Evolutionary conservation across 2,329 filamentous ascomycete genomes (phyloP).

Genomic region (Beauveria pseudobassiana): DNA sequence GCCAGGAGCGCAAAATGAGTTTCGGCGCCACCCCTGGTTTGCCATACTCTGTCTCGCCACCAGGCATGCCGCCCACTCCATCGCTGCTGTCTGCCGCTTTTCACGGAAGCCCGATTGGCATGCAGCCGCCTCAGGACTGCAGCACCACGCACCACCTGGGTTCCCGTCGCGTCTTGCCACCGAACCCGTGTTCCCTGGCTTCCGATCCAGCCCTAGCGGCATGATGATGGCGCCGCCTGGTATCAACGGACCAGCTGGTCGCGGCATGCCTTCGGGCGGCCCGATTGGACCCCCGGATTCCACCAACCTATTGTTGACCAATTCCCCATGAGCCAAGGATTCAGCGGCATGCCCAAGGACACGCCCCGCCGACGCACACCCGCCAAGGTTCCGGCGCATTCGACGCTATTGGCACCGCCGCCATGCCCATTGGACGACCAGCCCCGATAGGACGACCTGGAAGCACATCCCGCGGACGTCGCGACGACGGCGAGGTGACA

Average conservation of each 20-base stretch:
- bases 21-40: constrained; percentile 22
- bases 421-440: constrained; percentile 72
- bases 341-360: constrained; percentile 26
- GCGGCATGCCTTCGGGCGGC: constrained; percentile 34
- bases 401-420: constrained; percentile 45
- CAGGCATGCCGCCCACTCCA: constrained; percentile 26
- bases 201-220: constrained; percentile 34
- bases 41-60: constrained; percentile 49
- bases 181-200: constrained; percentile 40
- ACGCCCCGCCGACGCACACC: constrained; percentile 50
- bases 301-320: constrained; percentile 23
- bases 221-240: constrained; percentile 45
- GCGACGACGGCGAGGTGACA: constrained; percentile 57
- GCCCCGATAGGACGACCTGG: constrained; percentile 82
- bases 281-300: constrained; percentile 32
- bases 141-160: constrained; percentile 33
- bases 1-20: constrained; percentile 57
- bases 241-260: constrained; percentile 36
- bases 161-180: constrained; percentile 53
- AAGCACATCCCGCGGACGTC: constrained; percentile 54
- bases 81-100: constrained; percentile 33
- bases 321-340: constrained; percentile 24
- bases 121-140: constrained; percentile 37
- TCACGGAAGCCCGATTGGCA: constrained; percentile 46
- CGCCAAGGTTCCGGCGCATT: constrained; percentile 68